Evolutionary conservation across 305 asterid genomes (phyloP).

Genomic region (Fraxinus ornus): DNA sequence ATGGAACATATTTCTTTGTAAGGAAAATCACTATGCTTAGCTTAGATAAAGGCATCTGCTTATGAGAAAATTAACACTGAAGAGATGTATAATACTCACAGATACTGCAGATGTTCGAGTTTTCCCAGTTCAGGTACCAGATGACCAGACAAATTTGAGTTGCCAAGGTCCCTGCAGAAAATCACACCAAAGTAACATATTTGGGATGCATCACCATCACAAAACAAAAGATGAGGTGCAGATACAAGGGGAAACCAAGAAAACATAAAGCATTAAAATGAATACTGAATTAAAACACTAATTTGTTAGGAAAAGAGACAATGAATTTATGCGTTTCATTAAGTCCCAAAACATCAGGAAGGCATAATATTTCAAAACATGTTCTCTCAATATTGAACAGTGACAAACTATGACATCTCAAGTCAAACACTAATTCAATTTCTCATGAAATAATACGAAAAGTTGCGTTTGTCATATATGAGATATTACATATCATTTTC

Average conservation of each 20-base stretch:
- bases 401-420: neutral
- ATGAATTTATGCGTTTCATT: neutral
- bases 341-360: neutral
- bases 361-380: neutral
- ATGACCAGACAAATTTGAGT: slow-evolving; percentile 72
- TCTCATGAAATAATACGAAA: neutral
- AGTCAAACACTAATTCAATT: neutral
- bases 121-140: slow-evolving; percentile 76
- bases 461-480: neutral
- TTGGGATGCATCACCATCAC: slow-evolving; percentile 19
- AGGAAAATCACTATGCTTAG: neutral
- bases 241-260: neutral
- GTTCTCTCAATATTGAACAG: neutral
- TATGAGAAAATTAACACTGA: neutral
- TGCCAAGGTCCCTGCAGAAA: slow-evolving; percentile 72
- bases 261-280: neutral
- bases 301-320: neutral
- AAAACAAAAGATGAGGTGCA: neutral
- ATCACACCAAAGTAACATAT: slow-evolving; percentile 13
- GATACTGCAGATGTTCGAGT: slow-evolving; percentile 73
- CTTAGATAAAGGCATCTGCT: neutral
- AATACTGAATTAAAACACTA: neutral
- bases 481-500: neutral
- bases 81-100: slow-evolving; percentile 39
- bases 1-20: neutral